These are phyloP conservation scores for Candida stauntonica DNA, from an alignment of 805 yeast species.

Conservation along the genomic window DNA sequence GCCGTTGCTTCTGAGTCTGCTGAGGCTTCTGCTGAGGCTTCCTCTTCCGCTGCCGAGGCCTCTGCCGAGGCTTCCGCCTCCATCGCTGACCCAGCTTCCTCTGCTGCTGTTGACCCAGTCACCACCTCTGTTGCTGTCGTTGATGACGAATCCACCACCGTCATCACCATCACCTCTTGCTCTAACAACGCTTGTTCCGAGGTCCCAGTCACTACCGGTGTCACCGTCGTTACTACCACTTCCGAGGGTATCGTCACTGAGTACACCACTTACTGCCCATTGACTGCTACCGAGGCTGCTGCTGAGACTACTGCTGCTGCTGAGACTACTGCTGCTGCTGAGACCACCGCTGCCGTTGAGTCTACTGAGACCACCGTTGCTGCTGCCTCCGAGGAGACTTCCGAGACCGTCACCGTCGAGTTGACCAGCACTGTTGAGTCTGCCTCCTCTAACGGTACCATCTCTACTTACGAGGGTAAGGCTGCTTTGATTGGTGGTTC, in stretches of 20 bases:
- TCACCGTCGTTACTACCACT: slow-evolving; percentile 7
- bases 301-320: slow-evolving; percentile 28
- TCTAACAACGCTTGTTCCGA: slow-evolving; percentile 2
- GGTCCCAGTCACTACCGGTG: slow-evolving; percentile 9
- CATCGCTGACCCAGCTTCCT: too few relatives aligned
- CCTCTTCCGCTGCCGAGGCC: slow-evolving; percentile 25
- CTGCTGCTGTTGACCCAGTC: slow-evolving; percentile 12
- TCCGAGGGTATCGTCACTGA: slow-evolving; percentile 29
- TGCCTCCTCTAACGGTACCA: too few relatives aligned
- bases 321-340: slow-evolving; percentile 15
- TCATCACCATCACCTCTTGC: slow-evolving; percentile 9
- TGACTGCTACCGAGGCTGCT: slow-evolving; percentile 5
- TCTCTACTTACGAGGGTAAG: slow-evolving; percentile 21
- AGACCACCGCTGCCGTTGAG: slow-evolving; percentile 26
- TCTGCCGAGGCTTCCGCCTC: slow-evolving; percentile 29
- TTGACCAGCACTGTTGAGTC: slow-evolving; percentile 8
- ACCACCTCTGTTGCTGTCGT: slow-evolving; percentile 11
- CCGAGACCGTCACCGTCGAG: too few relatives aligned
- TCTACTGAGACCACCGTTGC: slow-evolving; percentile 17
- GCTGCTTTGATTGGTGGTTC: slow-evolving; percentile 19
- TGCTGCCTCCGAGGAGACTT: slow-evolving; percentile 13
- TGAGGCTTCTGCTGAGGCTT: slow-evolving; percentile 11
- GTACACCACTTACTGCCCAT: slow-evolving; percentile 27
- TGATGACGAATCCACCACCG: slow-evolving; percentile 6
- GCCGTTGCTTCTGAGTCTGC: slow-evolving; percentile 15